Base-by-base conservation (phyloP, 371 early-diverging fungal genomes). In the Rhizopus microsporus region DNA sequence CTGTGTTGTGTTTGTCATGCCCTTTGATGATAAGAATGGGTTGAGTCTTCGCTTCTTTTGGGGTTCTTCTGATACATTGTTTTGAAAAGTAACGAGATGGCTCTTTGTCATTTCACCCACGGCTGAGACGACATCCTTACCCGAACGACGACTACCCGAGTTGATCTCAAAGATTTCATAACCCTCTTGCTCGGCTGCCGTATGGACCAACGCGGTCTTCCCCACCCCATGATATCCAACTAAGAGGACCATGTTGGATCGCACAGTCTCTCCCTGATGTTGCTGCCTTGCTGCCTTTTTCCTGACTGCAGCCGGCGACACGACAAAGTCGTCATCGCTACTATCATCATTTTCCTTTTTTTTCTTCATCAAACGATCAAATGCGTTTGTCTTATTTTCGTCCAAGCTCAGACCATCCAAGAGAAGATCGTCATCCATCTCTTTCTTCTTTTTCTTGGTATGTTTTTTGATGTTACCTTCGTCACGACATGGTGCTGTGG, bases 161-260 rank as follows among this genome's bases (percentile, higher is more conserved):
- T 90, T 78, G 1, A 93, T 78, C 59, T 94, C 95, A 62, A 91
- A 80, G 7, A 93, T 85, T 29, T 88, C 78, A 39, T 85, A 93
- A 0, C 86, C 90, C 17, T 75, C 66, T 58, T 90, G 85, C 9
- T 77, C 79, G 3, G 93, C 93, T 13, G 81, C 85, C 0, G 92
- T 89, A 54, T 87, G 84, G 0, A 93, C 89, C 0, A 85, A 67
- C 1, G 92, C 85, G 0, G 93, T 90, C 56, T 93, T 93, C 33
- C 95, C 89, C 51, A 81, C 74, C 4, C 93, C 92, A 9, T 79
- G 62, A 1, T 88, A 86, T 0, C 95, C 95, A 3, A 81, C 70
- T 4, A 94, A 52, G 8, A 93, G 61, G 13, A 88, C 71, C 32
- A 87, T 65, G 58, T 88, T 88, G 9, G 80, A 78, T 17, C 58